Conservation (phyloP, 2,329 filamentous ascomycete species). For the Myriosclerotinia scirpicola region DNA sequence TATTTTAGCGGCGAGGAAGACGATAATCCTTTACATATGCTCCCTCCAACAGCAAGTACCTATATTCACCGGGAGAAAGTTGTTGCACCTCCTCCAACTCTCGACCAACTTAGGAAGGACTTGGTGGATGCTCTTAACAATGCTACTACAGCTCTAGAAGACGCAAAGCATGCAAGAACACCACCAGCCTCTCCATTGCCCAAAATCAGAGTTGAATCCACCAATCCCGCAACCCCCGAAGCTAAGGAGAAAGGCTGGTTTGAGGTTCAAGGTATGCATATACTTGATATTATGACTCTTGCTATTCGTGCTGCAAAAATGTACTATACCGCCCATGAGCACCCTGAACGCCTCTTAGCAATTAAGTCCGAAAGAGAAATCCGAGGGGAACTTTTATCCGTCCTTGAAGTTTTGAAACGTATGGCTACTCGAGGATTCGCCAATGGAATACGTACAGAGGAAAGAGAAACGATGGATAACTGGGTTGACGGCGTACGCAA, state of each 20-base stretch:
- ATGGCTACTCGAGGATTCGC: slow-evolving; percentile 87
- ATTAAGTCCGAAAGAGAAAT: slow-evolving; percentile 88
- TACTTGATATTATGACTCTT: slow-evolving; percentile 88
- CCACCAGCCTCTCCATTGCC: slow-evolving; percentile 32
- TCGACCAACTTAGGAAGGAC: slow-evolving; percentile 72
- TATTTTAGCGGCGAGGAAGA: slow-evolving; percentile 55
- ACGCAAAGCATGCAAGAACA: slow-evolving; percentile 48
- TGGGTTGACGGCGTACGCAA: slow-evolving; percentile 80
- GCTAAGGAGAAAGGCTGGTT: slow-evolving; percentile 61
- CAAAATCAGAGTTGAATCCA: slow-evolving; percentile 26
- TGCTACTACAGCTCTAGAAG: slow-evolving; percentile 65
- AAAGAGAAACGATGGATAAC: slow-evolving; percentile 69
- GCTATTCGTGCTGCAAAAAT: slow-evolving; percentile 95
- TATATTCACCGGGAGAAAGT: slow-evolving; percentile 84
- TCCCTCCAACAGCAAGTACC: slow-evolving; percentile 95
- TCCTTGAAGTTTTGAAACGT: slow-evolving; percentile 87
- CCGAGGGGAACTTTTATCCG: slow-evolving; percentile 76
- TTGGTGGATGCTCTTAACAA: slow-evolving; percentile 67
- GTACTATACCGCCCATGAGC: slow-evolving; percentile 92
- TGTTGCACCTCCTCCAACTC: slow-evolving; percentile 79
- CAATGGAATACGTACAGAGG: slow-evolving; percentile 75
- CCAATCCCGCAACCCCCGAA: slow-evolving; percentile 35
- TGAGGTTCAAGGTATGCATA: slow-evolving; percentile 86
- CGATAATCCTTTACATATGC: slow-evolving; percentile 68
- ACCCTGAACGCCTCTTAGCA: slow-evolving; percentile 78